Percentiles rank a stretch among this genome's conserved stretches.
These are phyloP conservation scores for Angomonas deanei DNA, from an alignment of 208 protist genomes.

Conservation along the genomic window DNA sequence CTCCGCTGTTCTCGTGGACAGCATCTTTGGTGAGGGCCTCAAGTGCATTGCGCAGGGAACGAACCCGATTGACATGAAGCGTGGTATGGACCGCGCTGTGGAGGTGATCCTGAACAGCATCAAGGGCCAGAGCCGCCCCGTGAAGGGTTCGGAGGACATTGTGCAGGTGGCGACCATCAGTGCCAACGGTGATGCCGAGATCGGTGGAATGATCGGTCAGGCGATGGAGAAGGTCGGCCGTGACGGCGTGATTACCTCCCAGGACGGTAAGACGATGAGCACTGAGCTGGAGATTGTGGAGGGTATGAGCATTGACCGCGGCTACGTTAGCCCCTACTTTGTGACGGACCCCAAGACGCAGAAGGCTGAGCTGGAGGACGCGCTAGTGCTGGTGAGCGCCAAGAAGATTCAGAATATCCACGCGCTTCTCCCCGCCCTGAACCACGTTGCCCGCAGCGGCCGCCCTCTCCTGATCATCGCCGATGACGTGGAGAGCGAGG, in stretches of 20 bases:
- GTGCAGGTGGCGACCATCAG: constrained; percentile 98
- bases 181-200: constrained; percentile 97
- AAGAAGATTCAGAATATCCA: constrained; percentile 95
- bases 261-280: constrained; percentile 97
- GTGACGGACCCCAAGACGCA: constrained; percentile 97
- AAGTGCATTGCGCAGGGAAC: constrained; percentile 97
- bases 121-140: constrained; percentile 84
- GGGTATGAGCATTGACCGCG: constrained; percentile 97
- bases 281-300: constrained; percentile 98
- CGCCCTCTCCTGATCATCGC: constrained; percentile 98
- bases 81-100: constrained; percentile 97
- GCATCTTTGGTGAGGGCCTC: constrained; percentile 97
- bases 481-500: constrained; percentile 98
- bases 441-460: constrained; percentile 72
- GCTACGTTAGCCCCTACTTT: constrained; percentile 99
- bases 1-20: constrained; percentile 97
- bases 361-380: constrained; percentile 95
- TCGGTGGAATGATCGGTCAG: constrained; percentile 96
- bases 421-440: constrained; percentile 88
- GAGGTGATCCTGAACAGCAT: constrained; percentile 87
- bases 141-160: constrained; percentile 96
- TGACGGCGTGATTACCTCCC: constrained; percentile 99
- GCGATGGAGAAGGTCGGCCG: constrained; percentile 99
- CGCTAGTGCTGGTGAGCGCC: constrained; percentile 93
- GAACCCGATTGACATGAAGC: constrained; percentile 99